These are phyloP conservation scores for Helotiales sp. DNA, from an alignment of 2,329 filamentous ascomycete species.

Conservation along the genomic window DNA sequence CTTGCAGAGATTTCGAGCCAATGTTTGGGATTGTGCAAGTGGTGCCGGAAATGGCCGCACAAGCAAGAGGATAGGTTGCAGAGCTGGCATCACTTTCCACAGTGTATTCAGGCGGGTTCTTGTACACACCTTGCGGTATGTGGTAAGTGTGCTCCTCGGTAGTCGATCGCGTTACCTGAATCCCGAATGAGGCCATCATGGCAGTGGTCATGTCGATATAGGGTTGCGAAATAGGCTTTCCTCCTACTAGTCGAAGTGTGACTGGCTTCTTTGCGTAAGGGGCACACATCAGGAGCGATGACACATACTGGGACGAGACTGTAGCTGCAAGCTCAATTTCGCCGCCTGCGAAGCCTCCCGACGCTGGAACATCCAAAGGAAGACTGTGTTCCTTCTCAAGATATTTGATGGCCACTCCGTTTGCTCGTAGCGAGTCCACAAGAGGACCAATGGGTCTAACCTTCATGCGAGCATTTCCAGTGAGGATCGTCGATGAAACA, in stretches of 20 bases:
- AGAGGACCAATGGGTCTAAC: slow-evolving; percentile 89
- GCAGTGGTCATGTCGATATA: slow-evolving; percentile 99
- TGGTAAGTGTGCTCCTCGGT: slow-evolving; percentile 89
- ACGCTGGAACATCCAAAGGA: slow-evolving; percentile 79
- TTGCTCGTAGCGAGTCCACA: slow-evolving; percentile 83
- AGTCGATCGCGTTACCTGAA: slow-evolving; percentile 73
- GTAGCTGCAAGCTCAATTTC: slow-evolving; percentile 91
- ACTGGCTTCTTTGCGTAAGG: slow-evolving; percentile 95
- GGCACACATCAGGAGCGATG: slow-evolving; percentile 93
- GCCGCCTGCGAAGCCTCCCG: slow-evolving; percentile 80
- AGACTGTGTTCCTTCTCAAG: slow-evolving; percentile 81
- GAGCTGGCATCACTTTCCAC: slow-evolving; percentile 98
- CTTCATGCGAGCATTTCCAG: slow-evolving; percentile 96
- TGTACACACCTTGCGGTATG: slow-evolving; percentile 82
- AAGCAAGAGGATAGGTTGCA: slow-evolving; percentile 90
- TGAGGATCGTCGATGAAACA: slow-evolving; percentile 73
- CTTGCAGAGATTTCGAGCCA: slow-evolving; percentile 86
- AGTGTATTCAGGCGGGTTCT: slow-evolving; percentile 81
- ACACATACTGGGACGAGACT: slow-evolving; percentile 98
- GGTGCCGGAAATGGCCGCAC: slow-evolving; percentile 93
- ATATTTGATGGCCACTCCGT: slow-evolving; percentile 86
- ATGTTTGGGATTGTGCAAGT: slow-evolving; percentile 97
- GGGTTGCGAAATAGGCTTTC: slow-evolving; percentile 92
- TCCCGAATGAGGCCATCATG: slow-evolving; percentile 94
- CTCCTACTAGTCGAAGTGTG: slow-evolving; percentile 86